Conservation (phyloP, 495 filamentous ascomycete species). For the Penicillium antarcticum region DNA sequence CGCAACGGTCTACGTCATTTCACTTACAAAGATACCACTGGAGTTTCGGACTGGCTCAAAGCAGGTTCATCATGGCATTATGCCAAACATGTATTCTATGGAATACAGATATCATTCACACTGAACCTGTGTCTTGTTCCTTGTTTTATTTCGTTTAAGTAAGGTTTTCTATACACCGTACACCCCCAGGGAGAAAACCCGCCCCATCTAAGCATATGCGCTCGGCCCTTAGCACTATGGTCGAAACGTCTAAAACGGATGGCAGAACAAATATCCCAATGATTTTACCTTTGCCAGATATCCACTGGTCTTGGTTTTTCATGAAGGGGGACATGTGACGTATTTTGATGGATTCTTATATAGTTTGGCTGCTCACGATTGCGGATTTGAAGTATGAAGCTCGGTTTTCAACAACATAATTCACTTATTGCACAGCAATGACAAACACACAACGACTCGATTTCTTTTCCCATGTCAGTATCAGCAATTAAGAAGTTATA, state of each 20-base stretch:
- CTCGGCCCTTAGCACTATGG: conserved; percentile 47
- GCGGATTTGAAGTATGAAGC: too few relatives aligned
- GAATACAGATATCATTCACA: background rate
- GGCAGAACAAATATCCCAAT: conserved; percentile 51
- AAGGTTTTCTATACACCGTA: too few relatives aligned
- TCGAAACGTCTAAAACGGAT: conserved; percentile 75
- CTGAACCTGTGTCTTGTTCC: background rate
- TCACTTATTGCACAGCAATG: too few relatives aligned
- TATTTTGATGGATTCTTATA: too few relatives aligned
- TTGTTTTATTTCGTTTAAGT: too few relatives aligned
- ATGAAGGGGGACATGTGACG: background rate
- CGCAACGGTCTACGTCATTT: conserved; percentile 10
- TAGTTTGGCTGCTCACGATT: too few relatives aligned
- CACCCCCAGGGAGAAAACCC: background rate
- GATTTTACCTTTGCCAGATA: background rate
- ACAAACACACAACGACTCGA: too few relatives aligned
- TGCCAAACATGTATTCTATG: conserved; percentile 4
- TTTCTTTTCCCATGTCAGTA: too few relatives aligned
- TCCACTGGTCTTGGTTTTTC: background rate
- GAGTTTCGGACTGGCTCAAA: conserved; percentile 12
- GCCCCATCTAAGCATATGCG: conserved; percentile 58
- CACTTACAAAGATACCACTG: background rate
- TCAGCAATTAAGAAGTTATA: too few relatives aligned
- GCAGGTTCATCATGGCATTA: background rate
- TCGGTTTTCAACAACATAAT: too few relatives aligned